Percentiles rank a stretch among this genome's conserved stretches.
Conservation (phyloP, 768 basidiomycete genomes). For the Mycena polygramma region DNA sequence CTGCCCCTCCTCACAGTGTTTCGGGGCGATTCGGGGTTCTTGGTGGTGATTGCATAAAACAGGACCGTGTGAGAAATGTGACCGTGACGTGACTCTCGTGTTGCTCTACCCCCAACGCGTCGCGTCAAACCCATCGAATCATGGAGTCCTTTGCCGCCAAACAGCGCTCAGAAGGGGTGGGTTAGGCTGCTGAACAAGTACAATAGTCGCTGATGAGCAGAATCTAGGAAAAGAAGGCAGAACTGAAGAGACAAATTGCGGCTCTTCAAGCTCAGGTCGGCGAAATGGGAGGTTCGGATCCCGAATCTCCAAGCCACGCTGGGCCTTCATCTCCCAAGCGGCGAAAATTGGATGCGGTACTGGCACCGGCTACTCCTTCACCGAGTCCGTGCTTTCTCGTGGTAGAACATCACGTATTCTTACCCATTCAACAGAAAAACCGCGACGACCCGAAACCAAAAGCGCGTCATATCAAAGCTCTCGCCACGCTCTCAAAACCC, state of each 20-base stretch:
- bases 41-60: too few relatives aligned
- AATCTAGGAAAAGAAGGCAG: constrained; percentile 45
- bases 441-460: constrained; percentile 27
- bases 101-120: constrained; percentile 5
- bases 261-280: constrained; percentile 58
- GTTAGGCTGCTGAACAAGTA: too few relatives aligned
- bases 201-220: too few relatives aligned
- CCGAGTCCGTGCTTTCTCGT: too few relatives aligned
- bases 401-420: constrained; percentile 48
- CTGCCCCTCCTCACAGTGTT: too few relatives aligned
- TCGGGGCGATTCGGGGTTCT: too few relatives aligned
- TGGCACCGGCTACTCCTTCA: constrained; percentile 72
- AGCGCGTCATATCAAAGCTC: constrained; percentile 20
- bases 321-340: constrained; percentile 53
- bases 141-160: constrained; percentile 57
- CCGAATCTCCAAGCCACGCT: constrained; percentile 27
- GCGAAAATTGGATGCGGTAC: constrained; percentile 45
- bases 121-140: neutral
- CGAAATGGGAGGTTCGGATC: constrained; percentile 37
- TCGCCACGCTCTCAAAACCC: constrained; percentile 19
- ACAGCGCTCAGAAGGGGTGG: constrained; percentile 39
- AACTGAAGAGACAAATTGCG: constrained; percentile 58
- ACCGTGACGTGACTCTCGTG: too few relatives aligned
- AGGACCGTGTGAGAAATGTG: too few relatives aligned
- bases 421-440: constrained; percentile 30